phyloP scores from a whole-genome alignment of 2,329 filamentous ascomycete genomes.

The Rutstroemia sydowiana region DNA sequence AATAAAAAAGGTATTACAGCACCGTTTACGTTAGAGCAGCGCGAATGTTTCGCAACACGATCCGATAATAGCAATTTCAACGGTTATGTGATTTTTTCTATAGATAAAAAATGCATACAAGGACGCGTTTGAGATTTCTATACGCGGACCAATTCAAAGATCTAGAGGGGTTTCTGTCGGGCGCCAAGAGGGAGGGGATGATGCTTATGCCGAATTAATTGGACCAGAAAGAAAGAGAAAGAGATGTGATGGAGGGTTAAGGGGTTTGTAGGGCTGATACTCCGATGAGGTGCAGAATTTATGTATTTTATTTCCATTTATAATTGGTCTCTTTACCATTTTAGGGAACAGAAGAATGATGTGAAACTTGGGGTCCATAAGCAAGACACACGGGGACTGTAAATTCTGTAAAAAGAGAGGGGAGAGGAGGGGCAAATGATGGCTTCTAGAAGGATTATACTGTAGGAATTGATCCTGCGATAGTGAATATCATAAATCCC shows the following conservation, averaged over 20 bases:
- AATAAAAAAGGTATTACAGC: too few relatives aligned
- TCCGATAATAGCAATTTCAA: not conserved
- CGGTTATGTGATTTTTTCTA: not conserved
- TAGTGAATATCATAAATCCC: not conserved
- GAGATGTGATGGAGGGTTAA: not conserved
- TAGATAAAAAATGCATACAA: not conserved
- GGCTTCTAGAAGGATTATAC: not conserved
- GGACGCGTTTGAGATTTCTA: not conserved
- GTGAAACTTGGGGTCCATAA: not conserved
- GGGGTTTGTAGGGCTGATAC: slow-evolving; percentile 9
- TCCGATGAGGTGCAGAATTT: slow-evolving; percentile 8
- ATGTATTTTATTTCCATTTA: too few relatives aligned
- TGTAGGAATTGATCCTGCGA: not conserved
- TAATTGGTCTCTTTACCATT: too few relatives aligned
- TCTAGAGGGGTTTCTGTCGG: not conserved
- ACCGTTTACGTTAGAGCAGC: too few relatives aligned
- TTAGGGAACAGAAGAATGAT: not conserved
- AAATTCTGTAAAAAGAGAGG: too few relatives aligned
- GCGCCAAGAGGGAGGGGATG: not conserved
- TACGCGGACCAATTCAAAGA: not conserved
- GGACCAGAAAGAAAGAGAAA: not conserved
- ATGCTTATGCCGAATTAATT: too few relatives aligned
- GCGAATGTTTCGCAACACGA: not conserved
- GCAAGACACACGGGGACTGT: too few relatives aligned
- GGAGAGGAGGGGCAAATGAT: not conserved